Evolutionary conservation across 2,329 filamentous ascomycete species (phyloP).

Genomic region (Pseudogymnoascus verrucosus): DNA sequence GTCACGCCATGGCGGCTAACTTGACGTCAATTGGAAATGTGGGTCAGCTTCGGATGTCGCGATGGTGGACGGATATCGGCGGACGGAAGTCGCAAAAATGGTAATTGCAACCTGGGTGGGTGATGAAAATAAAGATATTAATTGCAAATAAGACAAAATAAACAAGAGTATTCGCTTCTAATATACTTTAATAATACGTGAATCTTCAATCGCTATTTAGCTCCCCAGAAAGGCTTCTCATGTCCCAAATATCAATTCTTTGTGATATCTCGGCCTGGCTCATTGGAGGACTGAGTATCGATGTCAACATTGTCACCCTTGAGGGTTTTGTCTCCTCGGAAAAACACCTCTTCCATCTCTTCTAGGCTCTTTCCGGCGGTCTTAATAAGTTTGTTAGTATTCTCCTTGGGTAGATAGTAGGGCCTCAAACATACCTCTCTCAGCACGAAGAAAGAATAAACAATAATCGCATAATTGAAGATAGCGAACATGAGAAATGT

Average conservation of each 20-base stretch:
- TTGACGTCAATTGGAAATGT: background rate
- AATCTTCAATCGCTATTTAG: background rate
- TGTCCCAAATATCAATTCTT: background rate
- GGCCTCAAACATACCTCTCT: conserved; percentile 37
- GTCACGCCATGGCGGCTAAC: conserved; percentile 2
- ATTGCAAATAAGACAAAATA: background rate
- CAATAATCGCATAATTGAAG: conserved; percentile 35
- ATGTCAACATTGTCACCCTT: conserved; percentile 88
- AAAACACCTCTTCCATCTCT: background rate
- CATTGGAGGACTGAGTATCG: conserved; percentile 38
- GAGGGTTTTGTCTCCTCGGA: conserved; percentile 65
- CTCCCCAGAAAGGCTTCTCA: background rate
- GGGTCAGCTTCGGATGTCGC: background rate
- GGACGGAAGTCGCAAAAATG: background rate
- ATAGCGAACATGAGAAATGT: conserved; percentile 39
- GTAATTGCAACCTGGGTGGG: background rate
- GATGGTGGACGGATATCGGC: background rate
- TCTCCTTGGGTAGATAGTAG: background rate
- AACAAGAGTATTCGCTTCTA: background rate
- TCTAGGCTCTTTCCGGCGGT: background rate
- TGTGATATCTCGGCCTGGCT: background rate
- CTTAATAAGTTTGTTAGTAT: background rate
- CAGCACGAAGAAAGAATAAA: conserved; percentile 44
- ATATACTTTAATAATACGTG: background rate
- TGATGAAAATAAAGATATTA: background rate